Evolutionary conservation across 495 filamentous ascomycete genomes (phyloP).

Genomic region (Penicillium steckii): DNA sequence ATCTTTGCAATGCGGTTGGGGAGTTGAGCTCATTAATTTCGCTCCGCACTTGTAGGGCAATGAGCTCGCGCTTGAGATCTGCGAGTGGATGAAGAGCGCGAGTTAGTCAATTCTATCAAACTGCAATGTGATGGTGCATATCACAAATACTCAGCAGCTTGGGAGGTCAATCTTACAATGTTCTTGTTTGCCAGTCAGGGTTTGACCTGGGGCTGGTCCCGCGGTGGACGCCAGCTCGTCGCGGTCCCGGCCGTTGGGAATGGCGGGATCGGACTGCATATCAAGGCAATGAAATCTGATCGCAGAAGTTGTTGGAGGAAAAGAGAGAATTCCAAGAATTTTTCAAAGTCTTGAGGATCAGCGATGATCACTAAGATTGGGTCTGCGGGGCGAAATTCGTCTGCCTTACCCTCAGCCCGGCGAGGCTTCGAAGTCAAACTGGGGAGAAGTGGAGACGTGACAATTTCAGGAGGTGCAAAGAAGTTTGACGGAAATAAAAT

Average conservation of each 20-base stretch:
- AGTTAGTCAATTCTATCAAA: too few species aligned
- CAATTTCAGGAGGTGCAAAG: background rate
- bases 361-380: too few species aligned
- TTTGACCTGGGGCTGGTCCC: slow-evolving; percentile 47
- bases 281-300: too few species aligned
- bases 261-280: slow-evolving; percentile 5
- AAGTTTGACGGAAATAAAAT: background rate
- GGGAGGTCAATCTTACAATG: slow-evolving; percentile 67
- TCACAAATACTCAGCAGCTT: too few species aligned
- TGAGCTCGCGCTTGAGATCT: slow-evolving; percentile 96
- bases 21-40: slow-evolving; percentile 92
- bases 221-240: slow-evolving; percentile 15
- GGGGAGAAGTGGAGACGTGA: background rate
- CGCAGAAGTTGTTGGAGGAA: too few species aligned
- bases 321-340: background rate
- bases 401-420: slow-evolving; percentile 17
- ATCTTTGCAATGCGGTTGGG: slow-evolving; percentile 89
- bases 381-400: slow-evolving; percentile 13
- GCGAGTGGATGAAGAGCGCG: too few species aligned
- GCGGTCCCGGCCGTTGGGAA: slow-evolving; percentile 1
- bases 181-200: slow-evolving; percentile 94
- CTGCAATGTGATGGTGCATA: too few species aligned
- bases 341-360: too few species aligned
- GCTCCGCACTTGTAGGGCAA: slow-evolving; percentile 81
- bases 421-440: too few species aligned